Conservation (phyloP, 75 land plant genomes). For the Sequoia sempervirens region DNA sequence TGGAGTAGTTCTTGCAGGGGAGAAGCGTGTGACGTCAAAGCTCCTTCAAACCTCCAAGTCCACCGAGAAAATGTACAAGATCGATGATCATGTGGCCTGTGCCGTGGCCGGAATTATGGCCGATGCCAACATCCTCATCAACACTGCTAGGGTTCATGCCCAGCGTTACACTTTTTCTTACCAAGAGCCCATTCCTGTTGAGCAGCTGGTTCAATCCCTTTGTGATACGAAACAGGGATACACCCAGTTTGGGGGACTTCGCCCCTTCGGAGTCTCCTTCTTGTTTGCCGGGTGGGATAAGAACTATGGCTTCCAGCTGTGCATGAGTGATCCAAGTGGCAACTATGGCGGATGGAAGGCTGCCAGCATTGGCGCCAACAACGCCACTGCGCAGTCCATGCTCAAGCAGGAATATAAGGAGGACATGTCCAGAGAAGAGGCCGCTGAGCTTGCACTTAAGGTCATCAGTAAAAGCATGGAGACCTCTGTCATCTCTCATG, state of each 20-base stretch:
- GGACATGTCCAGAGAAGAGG: conserved; percentile 71
- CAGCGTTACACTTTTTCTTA: conserved; percentile 66
- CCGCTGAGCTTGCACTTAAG: conserved; percentile 57
- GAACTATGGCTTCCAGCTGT: conserved; percentile 70
- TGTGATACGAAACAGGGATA: conserved; percentile 85
- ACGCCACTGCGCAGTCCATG: conserved; percentile 79
- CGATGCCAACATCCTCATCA: conserved; percentile 78
- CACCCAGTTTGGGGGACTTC: conserved; percentile 84
- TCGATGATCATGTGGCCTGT: conserved; percentile 81
- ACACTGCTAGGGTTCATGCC: conserved; percentile 64
- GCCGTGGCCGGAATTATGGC: conserved; percentile 88
- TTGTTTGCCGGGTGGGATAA: conserved; percentile 82
- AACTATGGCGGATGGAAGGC: conserved; percentile 87
- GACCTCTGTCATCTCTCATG: conserved; percentile 66
- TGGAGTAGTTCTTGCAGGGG: conserved; percentile 75
- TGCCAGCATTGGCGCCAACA: conserved; percentile 77
- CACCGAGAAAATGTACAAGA: conserved; percentile 90
- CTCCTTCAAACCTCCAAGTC: conserved; percentile 79
- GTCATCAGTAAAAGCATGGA: conserved; percentile 89
- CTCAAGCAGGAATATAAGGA: conserved; percentile 84
- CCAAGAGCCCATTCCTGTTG: conserved; percentile 81
- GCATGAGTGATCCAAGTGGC: conserved; percentile 85
- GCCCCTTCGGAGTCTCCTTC: conserved; percentile 79
- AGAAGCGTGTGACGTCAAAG: conserved; percentile 81
- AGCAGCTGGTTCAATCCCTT: conserved; percentile 78